Evolutionary conservation across 1,284 basidiomycete genomes (phyloP).

Genomic region (Leccinum colubrinum): DNA sequence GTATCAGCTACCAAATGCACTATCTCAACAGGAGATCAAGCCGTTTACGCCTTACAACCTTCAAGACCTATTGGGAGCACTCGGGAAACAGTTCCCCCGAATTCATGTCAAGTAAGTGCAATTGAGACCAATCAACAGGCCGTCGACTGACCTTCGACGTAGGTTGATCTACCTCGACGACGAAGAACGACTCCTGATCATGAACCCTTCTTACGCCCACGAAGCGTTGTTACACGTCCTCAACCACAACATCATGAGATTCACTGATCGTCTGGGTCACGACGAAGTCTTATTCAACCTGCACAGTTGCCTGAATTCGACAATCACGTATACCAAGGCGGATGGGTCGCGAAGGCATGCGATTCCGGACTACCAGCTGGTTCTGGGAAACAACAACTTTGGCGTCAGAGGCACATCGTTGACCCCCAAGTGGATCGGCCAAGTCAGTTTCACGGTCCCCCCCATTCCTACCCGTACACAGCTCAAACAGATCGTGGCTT

Average conservation of each 20-base stretch:
- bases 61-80: no score
- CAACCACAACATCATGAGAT: background rate
- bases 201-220: background rate
- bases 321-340: background rate
- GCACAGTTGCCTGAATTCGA: background rate
- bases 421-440: background rate
- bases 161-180: background rate
- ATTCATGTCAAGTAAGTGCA: no score
- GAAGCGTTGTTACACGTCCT: background rate
- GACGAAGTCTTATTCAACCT: background rate
- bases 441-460: background rate
- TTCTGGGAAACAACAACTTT: background rate
- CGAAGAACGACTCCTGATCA: background rate
- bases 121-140: no score
- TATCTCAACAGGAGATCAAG: no score
- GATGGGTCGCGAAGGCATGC: background rate
- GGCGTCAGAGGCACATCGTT: background rate
- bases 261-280: background rate
- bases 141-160: background rate
- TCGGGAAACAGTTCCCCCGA: no score
- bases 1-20: no score
- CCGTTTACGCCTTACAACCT: no score
- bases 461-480: background rate
- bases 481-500: background rate
- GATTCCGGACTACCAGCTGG: background rate